These are phyloP conservation scores for Sechiopsis laciniata DNA, from an alignment of 306 rosid species.

Conservation along the genomic window DNA sequence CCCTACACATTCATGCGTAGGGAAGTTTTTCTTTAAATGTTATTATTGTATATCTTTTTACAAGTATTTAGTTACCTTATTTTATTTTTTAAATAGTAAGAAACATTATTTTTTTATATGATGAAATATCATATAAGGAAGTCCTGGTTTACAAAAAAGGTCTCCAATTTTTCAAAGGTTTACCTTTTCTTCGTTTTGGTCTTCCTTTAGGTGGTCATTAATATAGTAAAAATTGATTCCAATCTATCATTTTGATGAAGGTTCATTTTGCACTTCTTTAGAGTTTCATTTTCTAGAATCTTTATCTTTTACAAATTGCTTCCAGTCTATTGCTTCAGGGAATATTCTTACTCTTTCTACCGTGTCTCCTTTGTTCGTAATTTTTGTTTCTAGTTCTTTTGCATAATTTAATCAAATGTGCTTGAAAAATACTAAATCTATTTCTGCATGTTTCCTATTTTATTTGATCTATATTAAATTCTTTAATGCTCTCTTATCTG, in stretches of 20 bases:
- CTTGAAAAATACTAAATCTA: not conserved
- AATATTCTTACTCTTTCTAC: slow-evolving; percentile 8
- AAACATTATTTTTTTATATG: not conserved
- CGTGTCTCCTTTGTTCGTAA: slow-evolving; percentile 4
- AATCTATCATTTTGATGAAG: slow-evolving; percentile 7
- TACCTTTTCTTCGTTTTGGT: not conserved
- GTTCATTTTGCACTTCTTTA: not conserved
- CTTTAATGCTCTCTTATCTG: slow-evolving; percentile 14
- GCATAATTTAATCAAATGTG: not conserved
- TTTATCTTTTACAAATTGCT: not conserved
- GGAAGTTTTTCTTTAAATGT: no score
- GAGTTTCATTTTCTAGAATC: not conserved
- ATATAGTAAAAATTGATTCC: not conserved
- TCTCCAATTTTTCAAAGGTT: not conserved
- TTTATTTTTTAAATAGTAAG: not conserved
- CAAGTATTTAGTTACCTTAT: not conserved
- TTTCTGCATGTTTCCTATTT: slow-evolving; percentile 19
- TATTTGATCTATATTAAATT: slow-evolving; percentile 22
- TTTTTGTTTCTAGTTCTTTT: slow-evolving; percentile 8
- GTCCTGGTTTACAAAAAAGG: not conserved
- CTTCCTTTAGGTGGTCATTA: not conserved
- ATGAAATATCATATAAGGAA: not conserved
- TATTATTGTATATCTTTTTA: not conserved
- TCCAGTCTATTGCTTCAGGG: not conserved
- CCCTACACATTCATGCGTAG: no score